Base-by-base conservation (phyloP, 2,329 filamentous ascomycete species). In the Claviceps arundinis region DNA sequence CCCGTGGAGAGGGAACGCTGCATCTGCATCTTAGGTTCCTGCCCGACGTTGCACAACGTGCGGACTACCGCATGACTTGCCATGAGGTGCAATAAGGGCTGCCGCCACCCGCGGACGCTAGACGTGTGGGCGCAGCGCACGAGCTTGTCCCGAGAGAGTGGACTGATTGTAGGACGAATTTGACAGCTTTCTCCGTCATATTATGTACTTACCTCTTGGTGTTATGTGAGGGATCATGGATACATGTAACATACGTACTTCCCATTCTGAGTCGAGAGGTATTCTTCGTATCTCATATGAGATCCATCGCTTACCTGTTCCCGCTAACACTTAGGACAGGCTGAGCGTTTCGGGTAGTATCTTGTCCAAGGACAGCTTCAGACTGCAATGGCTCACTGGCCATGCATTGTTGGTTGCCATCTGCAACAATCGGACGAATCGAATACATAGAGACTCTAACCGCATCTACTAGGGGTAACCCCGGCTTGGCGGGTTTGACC, bases 11-110 rank as follows among this genome's bases (percentile, higher is more conserved):
- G 53, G 47, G 46, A 48, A n/a, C 4, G 41, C 22, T 50, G 42
- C 42, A 52, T 19, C 49, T 49, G 47, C 50, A 52, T 54, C 50
- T 45, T 50, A 48, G 37, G 24, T 50, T 34, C 50, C 52, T 52
- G 50, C 50, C 53, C 55, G 52, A 55, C 53, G 52, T 57, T 49
- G 50, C 55, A 56, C 55, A 37, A 44, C 53, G 54, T 54, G 44
- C 26, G 26, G 26, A 13, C 54, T 50, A 44, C 37, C 30, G 42
- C 8, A 38, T 22, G 22, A 9, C 30, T 19, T 22, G 2, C 34
- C 19, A 51, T 19, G 19, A 16, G 40, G n/a, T 24, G 19, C 17
- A 30, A 26, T 7, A 14, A 19, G 41, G 38, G 3, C 48, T 50
- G 50, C 30, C 43, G 42, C 22, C 38, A 50, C 46, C 19, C 40